Conservation (phyloP, 2,329 filamentous ascomycete genomes). For the Polytolypa hystricis region DNA sequence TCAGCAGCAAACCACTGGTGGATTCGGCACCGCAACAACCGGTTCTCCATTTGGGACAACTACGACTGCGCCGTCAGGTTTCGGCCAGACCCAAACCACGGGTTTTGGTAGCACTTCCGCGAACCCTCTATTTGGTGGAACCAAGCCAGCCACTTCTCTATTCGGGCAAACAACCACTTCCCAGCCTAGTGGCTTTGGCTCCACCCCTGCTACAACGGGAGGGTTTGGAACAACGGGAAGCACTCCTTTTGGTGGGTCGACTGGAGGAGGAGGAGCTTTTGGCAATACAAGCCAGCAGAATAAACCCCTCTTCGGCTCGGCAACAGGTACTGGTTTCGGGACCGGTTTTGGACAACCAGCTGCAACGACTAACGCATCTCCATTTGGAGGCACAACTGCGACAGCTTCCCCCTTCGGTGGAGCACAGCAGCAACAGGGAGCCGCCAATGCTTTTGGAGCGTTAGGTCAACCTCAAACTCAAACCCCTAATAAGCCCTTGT, state of each 20-base stretch:
- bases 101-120: conserved; percentile 25
- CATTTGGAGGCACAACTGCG: conserved; percentile 29
- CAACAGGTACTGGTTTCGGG: conserved; percentile 21
- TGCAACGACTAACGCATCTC: conserved; percentile 25
- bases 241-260: conserved; percentile 19
- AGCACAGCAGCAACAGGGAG: conserved; percentile 20
- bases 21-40: conserved; percentile 33
- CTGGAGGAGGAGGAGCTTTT: conserved; percentile 32
- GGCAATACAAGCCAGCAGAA: conserved; percentile 27
- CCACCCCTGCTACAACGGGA: conserved; percentile 18
- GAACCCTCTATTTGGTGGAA: conserved; percentile 33
- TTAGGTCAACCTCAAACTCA: conserved; percentile 32
- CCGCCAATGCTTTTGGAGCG: conserved; percentile 32
- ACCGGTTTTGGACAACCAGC: conserved; percentile 27
- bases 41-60: conserved; percentile 30
- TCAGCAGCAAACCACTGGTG: conserved; percentile 25
- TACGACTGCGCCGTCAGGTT: conserved; percentile 29
- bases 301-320: conserved; percentile 26
- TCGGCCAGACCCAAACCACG: conserved; percentile 31
- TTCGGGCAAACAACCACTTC: conserved; percentile 26
- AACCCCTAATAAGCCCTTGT: conserved; percentile 28
- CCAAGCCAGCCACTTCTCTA: conserved; percentile 32
- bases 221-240: conserved; percentile 23
- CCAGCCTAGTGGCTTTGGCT: conserved; percentile 31
- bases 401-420: conserved; percentile 36